A percentile compares a stretch with the other conserved stretches of the same genome.
phyloP scores from a whole-genome alignment of 805 yeast genomes.

The Pichia exigua region DNA sequence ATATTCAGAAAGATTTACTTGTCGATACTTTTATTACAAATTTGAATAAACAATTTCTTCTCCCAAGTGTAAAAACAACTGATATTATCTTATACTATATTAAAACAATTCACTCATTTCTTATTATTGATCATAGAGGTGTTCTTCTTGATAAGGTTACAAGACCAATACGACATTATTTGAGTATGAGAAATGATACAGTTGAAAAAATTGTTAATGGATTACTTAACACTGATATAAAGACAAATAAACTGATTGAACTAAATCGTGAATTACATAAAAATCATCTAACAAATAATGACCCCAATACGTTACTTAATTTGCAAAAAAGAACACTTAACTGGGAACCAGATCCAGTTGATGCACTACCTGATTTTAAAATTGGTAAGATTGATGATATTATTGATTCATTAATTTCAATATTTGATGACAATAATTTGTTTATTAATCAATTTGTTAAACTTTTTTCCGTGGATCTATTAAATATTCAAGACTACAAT shows the following conservation, averaged over 20 bases:
- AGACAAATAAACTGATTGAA: slow-evolving; percentile 39
- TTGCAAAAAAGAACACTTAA: slow-evolving; percentile 26
- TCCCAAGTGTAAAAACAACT: slow-evolving; percentile 74
- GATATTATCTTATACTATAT: slow-evolving; percentile 65
- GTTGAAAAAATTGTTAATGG: slow-evolving; percentile 65
- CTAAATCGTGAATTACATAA: slow-evolving; percentile 45
- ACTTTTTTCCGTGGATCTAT: slow-evolving; percentile 50
- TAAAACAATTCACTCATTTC: slow-evolving; percentile 61
- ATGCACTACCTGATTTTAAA: slow-evolving; percentile 80
- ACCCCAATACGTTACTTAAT: slow-evolving; percentile 11
- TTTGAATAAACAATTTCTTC: slow-evolving; percentile 46
- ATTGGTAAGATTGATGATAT: slow-evolving; percentile 55
- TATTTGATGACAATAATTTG: slow-evolving; percentile 60
- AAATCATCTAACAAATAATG: slow-evolving; percentile 3
- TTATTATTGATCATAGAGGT: slow-evolving; percentile 79
- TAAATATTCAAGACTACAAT: slow-evolving; percentile 35
- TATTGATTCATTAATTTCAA: slow-evolving; percentile 61
- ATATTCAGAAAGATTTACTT: slow-evolving; percentile 42
- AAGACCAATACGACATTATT: slow-evolving; percentile 63
- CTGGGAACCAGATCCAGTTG: slow-evolving; percentile 85
- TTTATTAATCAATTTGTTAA: slow-evolving; percentile 59
- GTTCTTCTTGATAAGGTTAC: slow-evolving; percentile 73
- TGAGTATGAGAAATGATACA: slow-evolving; percentile 69
- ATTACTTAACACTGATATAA: slow-evolving; percentile 40
- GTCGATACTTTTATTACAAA: slow-evolving; percentile 41